Percentiles rank a stretch among this genome's conserved stretches.
Conservation (phyloP, 139 green algal genomes). For the Pleodorina starrii region DNA sequence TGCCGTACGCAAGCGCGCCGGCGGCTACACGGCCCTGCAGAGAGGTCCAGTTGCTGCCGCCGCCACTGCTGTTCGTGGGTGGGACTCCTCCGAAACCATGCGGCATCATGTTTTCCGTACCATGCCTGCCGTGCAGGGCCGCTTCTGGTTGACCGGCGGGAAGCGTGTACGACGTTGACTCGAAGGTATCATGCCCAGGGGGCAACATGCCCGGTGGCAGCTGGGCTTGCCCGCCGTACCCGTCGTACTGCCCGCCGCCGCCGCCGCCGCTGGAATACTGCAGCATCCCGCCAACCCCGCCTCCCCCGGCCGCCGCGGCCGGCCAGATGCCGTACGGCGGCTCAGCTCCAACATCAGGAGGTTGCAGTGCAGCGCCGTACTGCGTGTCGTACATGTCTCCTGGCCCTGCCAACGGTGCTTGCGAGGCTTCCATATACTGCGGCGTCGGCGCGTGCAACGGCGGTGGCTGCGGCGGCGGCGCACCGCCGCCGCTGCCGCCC, state of each 20-base stretch:
- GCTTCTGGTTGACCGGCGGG: background rate
- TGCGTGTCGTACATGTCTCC: background rate
- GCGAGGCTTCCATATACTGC: background rate
- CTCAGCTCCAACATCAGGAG: background rate
- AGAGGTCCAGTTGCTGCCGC: constrained; percentile 36
- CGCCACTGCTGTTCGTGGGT: background rate
- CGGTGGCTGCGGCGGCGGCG: background rate
- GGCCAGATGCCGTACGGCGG: background rate
- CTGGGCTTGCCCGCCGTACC: background rate
- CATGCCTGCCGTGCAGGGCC: background rate
- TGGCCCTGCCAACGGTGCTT: background rate
- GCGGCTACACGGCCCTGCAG: constrained; percentile 37
- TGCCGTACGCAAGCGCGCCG: constrained; percentile 37
- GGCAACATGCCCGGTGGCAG: background rate
- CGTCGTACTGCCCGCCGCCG: background rate
- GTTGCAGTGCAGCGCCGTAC: background rate
- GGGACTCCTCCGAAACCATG: background rate
- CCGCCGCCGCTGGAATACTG: background rate
- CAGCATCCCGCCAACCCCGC: background rate
- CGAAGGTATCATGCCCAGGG: background rate
- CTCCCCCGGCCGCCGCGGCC: no score
- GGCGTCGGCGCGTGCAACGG: no score
- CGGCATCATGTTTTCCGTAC: background rate
- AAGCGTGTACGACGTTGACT: background rate
- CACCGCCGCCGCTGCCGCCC: background rate